These are phyloP conservation scores for Suillus brevipes DNA, from an alignment of 768 basidiomycete genomes.

Conservation along the genomic window DNA sequence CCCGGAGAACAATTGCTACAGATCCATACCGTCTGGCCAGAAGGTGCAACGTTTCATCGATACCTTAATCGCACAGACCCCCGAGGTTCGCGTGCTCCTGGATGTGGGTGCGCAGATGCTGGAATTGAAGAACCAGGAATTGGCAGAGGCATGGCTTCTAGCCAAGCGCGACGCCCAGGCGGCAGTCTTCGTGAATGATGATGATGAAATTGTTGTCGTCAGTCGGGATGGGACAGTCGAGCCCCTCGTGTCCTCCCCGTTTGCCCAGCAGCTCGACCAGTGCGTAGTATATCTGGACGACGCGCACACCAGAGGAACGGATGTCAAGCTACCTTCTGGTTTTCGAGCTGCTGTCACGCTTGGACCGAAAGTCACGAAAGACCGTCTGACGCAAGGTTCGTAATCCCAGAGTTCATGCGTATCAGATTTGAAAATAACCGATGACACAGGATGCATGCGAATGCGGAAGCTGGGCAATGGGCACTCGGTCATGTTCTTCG, in stretches of 20 bases:
- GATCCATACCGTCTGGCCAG: slow-evolving; percentile 13
- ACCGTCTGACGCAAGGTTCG: slow-evolving; percentile 37
- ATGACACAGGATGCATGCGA: slow-evolving; percentile 47
- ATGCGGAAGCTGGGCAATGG: slow-evolving; percentile 50
- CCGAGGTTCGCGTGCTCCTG: slow-evolving; percentile 46
- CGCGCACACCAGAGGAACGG: slow-evolving; percentile 41
- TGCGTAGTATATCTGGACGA: slow-evolving; percentile 42
- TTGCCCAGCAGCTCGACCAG: slow-evolving; percentile 33
- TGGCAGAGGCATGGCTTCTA: slow-evolving; percentile 44
- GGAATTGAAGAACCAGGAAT: slow-evolving; percentile 44
- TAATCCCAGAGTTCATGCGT: not conserved
- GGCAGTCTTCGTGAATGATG: slow-evolving; percentile 34
- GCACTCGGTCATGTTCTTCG: slow-evolving; percentile 51
- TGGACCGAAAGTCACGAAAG: slow-evolving; percentile 39
- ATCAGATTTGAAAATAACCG: not conserved
- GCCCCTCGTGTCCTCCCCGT: slow-evolving; percentile 34
- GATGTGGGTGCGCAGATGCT: slow-evolving; percentile 61
- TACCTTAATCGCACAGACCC: slow-evolving; percentile 35
- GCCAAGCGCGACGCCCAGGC: slow-evolving; percentile 20
- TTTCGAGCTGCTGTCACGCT: slow-evolving; percentile 40
- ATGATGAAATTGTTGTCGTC: slow-evolving; percentile 36
- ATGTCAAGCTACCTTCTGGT: slow-evolving; percentile 35
- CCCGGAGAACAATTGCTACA: slow-evolving; percentile 21
- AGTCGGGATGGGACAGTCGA: slow-evolving; percentile 31
- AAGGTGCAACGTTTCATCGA: slow-evolving; percentile 23